Percentiles rank a stretch among this genome's conserved stretches.
Evolutionary conservation across 176 grass and related monocot species (phyloP).

Genomic region (Triticum urartu): DNA sequence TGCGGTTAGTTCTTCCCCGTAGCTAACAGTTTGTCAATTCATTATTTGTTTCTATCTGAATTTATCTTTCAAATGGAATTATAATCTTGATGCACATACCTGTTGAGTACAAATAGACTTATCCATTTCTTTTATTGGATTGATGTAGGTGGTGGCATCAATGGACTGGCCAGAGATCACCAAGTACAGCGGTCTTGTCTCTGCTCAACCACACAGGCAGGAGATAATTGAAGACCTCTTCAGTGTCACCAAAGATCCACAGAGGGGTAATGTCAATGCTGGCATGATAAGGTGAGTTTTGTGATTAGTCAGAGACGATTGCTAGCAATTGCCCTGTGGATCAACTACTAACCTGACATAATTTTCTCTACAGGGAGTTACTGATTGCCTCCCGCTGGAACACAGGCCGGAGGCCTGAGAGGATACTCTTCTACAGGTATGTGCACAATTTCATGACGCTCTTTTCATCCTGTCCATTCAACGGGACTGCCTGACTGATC

Average conservation of each 20-base stretch:
- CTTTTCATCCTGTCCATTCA: not conserved
- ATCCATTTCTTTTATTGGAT: not conserved
- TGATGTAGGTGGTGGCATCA: constrained; percentile 61
- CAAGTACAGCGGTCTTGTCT: constrained; percentile 62
- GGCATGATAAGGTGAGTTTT: constrained; percentile 60
- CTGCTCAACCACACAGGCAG: constrained; percentile 52
- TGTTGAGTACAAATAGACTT: not conserved
- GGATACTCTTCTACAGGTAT: constrained; percentile 76
- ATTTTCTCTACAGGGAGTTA: constrained; percentile 49
- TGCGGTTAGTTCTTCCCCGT: constrained; percentile 47
- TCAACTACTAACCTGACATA: not conserved
- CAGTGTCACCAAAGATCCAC: constrained; percentile 31
- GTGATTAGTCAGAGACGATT: not conserved
- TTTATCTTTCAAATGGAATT: not conserved
- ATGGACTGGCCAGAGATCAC: constrained; percentile 74
- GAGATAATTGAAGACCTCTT: constrained; percentile 66
- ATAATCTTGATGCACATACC: not conserved
- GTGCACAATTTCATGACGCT: not conserved
- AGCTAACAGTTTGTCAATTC: not conserved
- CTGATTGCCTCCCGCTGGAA: constrained; percentile 40
- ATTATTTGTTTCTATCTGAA: not conserved
- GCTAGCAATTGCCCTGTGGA: not conserved
- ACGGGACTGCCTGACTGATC: not conserved
- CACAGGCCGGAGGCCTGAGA: constrained; percentile 27
- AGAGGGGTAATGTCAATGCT: not conserved